Base-by-base conservation (phyloP, 805 yeast genomes). In the Wickerhamomyces kurtzmanii region DNA sequence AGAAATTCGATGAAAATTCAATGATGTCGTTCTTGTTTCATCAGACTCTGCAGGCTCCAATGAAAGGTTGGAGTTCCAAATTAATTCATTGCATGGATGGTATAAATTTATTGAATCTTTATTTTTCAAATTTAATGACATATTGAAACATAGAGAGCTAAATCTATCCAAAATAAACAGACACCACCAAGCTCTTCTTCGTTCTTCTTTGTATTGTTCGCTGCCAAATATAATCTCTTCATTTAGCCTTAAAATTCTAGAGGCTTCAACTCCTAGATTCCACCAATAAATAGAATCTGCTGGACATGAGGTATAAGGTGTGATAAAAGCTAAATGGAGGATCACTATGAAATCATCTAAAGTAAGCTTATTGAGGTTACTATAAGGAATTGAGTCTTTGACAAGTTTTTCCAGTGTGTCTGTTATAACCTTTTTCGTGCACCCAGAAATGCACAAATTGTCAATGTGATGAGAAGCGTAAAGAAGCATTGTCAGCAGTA, bases 111-210 rank as follows among this genome's bases (percentile, higher is more conserved):
- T 29, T 13, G 51, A 47, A 26, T 52, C 59, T 9, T 40, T 30
- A 27, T 60, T 65, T 5, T 45, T 35, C 8, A 57, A 42, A 2
- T 49, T 30, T n/a, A 48, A 29, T 5, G 52, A 48, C 3, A 51
- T 35, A 30, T 57, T 57, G 38, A 57, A 57, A 31, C 60, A 51
- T 17, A 60, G 38, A 0, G 57, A 55, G 5, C 57, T 42, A 31
- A 58, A 51, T 20, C 62, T 42, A 34, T 60, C 67, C n/a, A 59
- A 38, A 18, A 55, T 37, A 31, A 56, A 60, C 4, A 60, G 36
- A 7, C 54, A 47, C 64, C 65, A 59, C 64, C 64, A 60, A 2
- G 51, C 45, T 14, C 67, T 43, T 15, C 63, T 41, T 28, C 50
- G 43, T 31, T 60, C 67, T 29, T 60, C 67, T 17, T 51, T 42